Evolutionary conservation across 495 filamentous ascomycete genomes (phyloP).

Genomic region (Penicillium psychrofluorescens): DNA sequence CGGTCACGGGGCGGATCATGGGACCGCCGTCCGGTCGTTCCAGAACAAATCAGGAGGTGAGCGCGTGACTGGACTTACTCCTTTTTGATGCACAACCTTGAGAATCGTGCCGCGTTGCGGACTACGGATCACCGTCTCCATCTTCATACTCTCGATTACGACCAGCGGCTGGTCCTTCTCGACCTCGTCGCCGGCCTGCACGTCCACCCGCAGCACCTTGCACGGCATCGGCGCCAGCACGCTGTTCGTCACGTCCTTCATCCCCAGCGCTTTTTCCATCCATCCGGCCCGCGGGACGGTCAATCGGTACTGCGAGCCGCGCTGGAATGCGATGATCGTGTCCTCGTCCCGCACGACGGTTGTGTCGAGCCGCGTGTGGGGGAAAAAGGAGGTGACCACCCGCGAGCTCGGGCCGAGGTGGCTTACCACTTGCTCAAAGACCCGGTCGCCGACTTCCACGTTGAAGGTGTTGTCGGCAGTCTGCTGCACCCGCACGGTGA

Average conservation of each 20-base stretch:
- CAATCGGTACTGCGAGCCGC: conserved; percentile 69
- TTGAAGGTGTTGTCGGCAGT: conserved; percentile 55
- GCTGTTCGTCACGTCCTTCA: conserved; percentile 73
- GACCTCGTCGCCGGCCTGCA: conserved; percentile 71
- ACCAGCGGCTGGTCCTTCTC: conserved; percentile 83
- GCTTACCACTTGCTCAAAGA: conserved; percentile 41
- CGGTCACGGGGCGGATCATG: no score
- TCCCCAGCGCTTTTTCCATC: conserved; percentile 78
- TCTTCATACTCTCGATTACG: conserved; percentile 99
- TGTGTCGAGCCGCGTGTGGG: conserved; percentile 71
- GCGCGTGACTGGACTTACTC: conserved; percentile 53
- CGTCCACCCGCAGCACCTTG: conserved; percentile 81
- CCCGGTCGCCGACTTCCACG: conserved; percentile 48
- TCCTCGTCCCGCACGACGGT: conserved; percentile 67
- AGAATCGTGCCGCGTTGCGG: conserved; percentile 75
- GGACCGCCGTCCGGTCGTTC: no score
- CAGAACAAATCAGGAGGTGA: neutral
- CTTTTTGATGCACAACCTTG: conserved; percentile 76
- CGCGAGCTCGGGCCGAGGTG: conserved; percentile 26
- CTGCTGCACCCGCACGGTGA: conserved; percentile 63
- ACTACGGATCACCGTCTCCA: conserved; percentile 95
- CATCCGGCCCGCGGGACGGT: conserved; percentile 61
- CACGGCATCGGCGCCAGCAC: conserved; percentile 93
- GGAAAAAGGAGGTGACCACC: conserved; percentile 54
- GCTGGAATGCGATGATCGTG: conserved; percentile 73